Conservation (phyloP, 2,329 filamentous ascomycete genomes). For the Sphaceloma murrayae region DNA sequence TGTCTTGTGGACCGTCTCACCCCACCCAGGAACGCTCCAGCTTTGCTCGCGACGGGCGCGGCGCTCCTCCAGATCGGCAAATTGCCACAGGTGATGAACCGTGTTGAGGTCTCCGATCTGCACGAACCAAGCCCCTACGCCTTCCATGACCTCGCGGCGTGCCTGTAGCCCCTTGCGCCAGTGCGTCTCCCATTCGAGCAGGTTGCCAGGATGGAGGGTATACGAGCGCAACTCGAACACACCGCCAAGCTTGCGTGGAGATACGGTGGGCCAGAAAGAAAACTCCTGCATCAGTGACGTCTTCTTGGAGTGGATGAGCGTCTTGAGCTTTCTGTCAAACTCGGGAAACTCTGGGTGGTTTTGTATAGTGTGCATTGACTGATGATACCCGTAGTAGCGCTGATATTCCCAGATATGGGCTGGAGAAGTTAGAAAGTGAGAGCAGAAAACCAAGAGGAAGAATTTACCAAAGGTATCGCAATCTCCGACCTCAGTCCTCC, state of each 20-base stretch:
- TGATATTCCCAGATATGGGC: constrained; percentile 99
- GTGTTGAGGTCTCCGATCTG: constrained; percentile 97
- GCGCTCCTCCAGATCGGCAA: constrained; percentile 90
- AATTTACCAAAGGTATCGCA: constrained; percentile 85
- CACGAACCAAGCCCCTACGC: constrained; percentile 87
- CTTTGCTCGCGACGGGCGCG: constrained; percentile 85
- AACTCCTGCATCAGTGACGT: constrained; percentile 98
- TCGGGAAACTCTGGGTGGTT: constrained; percentile 71
- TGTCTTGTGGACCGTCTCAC: constrained; percentile 95
- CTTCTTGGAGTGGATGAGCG: constrained; percentile 73
- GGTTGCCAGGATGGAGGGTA: constrained; percentile 87
- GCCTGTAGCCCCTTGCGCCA: constrained; percentile 90
- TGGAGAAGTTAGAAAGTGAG: constrained; percentile 31
- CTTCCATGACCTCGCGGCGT: constrained; percentile 93
- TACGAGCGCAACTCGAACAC: constrained; percentile 95
- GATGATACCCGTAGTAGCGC: constrained; percentile 90
- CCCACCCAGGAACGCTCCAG: constrained; percentile 92
- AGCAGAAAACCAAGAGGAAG: not conserved
- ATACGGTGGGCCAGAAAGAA: constrained; percentile 95
- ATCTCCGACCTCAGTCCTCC: constrained; percentile 95
- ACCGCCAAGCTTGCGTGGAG: constrained; percentile 80
- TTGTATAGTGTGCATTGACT: constrained; percentile 76
- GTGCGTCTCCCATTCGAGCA: constrained; percentile 97
- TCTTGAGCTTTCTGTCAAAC: constrained; percentile 77
- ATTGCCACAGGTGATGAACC: constrained; percentile 97